Evolutionary conservation across 148 eudicot species (phyloP).

Genomic region (Heliosperma pusillum): DNA sequence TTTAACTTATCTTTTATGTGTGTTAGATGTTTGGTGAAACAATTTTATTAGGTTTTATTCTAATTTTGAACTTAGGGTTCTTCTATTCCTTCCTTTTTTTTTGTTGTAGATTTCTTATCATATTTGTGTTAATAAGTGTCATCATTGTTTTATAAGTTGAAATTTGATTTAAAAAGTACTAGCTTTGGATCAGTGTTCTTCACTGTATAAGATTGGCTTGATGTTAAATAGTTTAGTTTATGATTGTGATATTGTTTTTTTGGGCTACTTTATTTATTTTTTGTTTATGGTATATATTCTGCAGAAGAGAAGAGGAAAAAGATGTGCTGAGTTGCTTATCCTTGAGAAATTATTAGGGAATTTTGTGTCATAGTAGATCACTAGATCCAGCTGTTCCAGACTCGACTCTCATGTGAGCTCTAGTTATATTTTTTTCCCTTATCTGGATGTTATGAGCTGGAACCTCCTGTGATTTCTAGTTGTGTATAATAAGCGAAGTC

Average conservation of each 20-base stretch:
- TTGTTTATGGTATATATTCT: constrained; percentile 8
- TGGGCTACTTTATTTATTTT: neutral
- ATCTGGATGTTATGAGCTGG: constrained; percentile 22
- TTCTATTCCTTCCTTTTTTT: neutral
- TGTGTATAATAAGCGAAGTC: constrained; percentile 7
- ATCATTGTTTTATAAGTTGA: too few species aligned
- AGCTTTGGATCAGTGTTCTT: neutral
- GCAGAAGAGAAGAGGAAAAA: neutral
- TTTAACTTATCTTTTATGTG: constrained; percentile 5
- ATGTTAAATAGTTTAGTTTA: neutral
- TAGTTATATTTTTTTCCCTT: constrained; percentile 7
- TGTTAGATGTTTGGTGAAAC: constrained; percentile 12
- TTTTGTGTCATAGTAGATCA: constrained; percentile 33
- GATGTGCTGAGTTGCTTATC: neutral
- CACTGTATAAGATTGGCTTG: neutral
- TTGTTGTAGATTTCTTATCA: neutral
- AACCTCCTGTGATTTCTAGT: constrained; percentile 12
- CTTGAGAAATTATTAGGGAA: neutral
- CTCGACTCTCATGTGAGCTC: constrained; percentile 22
- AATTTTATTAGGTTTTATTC: neutral
- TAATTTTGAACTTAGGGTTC: constrained; percentile 23
- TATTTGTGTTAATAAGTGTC: neutral
- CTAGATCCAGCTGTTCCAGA: constrained; percentile 39
- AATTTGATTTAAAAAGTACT: neutral
- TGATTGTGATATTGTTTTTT: constrained; percentile 15